A percentile compares a stretch with the other conserved stretches of the same genome.
These are phyloP conservation scores for Pharnaceum exiguum DNA, from an alignment of 148 eudicot species.

Conservation along the genomic window DNA sequence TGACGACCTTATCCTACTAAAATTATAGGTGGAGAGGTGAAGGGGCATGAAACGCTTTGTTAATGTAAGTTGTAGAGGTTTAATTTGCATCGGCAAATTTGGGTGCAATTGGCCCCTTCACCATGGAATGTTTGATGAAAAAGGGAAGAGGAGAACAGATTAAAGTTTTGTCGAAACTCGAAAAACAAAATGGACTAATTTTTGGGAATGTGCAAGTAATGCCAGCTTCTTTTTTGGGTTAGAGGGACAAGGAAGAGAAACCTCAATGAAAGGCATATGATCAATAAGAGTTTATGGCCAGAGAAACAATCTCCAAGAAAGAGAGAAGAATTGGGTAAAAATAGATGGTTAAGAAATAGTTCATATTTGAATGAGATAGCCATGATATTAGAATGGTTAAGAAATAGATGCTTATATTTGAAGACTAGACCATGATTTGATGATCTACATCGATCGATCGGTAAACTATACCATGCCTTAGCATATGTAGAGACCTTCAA, in stretches of 20 bases:
- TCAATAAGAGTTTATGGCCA: slow-evolving; percentile 14
- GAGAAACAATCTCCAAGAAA: neutral
- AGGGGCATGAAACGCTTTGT: neutral
- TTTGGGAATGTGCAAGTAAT: neutral
- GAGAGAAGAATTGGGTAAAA: neutral
- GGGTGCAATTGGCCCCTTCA: slow-evolving; percentile 3
- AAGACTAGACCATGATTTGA: too few relatives aligned
- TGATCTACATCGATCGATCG: too few relatives aligned
- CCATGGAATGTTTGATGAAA: neutral
- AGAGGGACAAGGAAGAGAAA: neutral
- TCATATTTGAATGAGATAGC: slow-evolving; percentile 22
- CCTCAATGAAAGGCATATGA: slow-evolving; percentile 17
- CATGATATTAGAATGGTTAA: too few relatives aligned
- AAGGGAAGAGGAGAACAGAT: neutral
- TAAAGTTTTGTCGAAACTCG: neutral
- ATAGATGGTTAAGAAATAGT: slow-evolving; percentile 10
- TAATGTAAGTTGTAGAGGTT: neutral
- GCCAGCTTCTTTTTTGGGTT: slow-evolving; percentile 2
- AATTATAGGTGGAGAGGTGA: too few relatives aligned
- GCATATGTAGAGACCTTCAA: too few relatives aligned
- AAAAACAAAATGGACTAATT: neutral
- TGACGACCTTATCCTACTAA: too few relatives aligned
- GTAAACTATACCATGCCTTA: too few relatives aligned
- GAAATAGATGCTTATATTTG: slow-evolving; percentile 9
- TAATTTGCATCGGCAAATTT: neutral